Evolutionary conservation across 176 grass and related monocot genomes (phyloP).

Genomic region (Miscanthus lutarioriparius): DNA sequence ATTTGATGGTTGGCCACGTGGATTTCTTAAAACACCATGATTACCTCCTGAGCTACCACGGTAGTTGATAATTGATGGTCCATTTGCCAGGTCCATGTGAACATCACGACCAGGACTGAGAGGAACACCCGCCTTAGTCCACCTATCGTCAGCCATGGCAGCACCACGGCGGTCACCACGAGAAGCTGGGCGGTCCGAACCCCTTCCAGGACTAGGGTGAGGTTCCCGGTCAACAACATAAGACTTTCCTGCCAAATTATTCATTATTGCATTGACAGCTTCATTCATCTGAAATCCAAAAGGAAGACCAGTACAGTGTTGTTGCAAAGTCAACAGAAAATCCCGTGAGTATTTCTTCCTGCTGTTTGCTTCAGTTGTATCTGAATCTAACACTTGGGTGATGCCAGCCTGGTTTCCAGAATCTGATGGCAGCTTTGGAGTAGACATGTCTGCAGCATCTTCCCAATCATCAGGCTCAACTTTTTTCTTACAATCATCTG

Average conservation of each 20-base stretch:
- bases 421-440: slow-evolving; percentile 61
- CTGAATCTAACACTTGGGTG: slow-evolving; percentile 25
- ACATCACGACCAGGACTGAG: slow-evolving; percentile 62
- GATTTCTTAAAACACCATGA: slow-evolving; percentile 76
- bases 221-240: slow-evolving; percentile 65
- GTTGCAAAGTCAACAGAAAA: slow-evolving; percentile 71
- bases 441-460: slow-evolving; percentile 84
- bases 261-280: slow-evolving; percentile 45
- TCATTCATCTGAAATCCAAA: slow-evolving; percentile 60
- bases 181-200: slow-evolving; percentile 58
- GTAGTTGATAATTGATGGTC: slow-evolving; percentile 47
- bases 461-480: slow-evolving; percentile 89
- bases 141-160: slow-evolving; percentile 70
- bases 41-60: slow-evolving; percentile 55
- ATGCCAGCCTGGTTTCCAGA: slow-evolving; percentile 27
- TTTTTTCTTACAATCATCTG: slow-evolving; percentile 64
- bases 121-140: slow-evolving; percentile 54
- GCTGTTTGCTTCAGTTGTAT: slow-evolving; percentile 42
- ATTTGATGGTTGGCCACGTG: slow-evolving; percentile 49
- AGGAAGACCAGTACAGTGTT: slow-evolving; percentile 62
- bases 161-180: slow-evolving; percentile 52
- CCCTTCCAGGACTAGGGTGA: slow-evolving; percentile 62
- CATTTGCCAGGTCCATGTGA: slow-evolving; percentile 52
- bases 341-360: slow-evolving; percentile 87
- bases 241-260: slow-evolving; percentile 50